Evolutionary conservation across 345 rosid species (phyloP), one percentile per base, ranked within the genome.

Genomic region (Salix brachista): DNA sequence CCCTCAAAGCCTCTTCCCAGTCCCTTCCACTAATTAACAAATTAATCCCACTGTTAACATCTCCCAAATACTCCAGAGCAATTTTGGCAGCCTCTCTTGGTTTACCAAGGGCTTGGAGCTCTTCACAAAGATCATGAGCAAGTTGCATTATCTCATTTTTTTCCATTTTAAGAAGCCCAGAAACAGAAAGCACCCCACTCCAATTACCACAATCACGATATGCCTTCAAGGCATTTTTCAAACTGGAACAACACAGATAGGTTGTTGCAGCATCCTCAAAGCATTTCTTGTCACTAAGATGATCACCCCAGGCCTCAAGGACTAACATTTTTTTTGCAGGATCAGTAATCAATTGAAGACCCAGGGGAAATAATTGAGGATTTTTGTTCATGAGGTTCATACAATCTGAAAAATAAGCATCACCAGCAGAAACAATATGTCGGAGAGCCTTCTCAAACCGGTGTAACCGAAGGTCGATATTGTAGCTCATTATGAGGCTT

Each of bases 31-130:
- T 85, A 78, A 90, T 87, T 78, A 93, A 87, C 84, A 93, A 86
- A 79, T 72, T 87, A 32, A 92, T 67, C 66, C 97, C 99, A 74
- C 74, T 79, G 62, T 83, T 86, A 73, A 93, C 84, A 84, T 93
- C 98, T 79, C 84, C 78, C 71, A 94, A 92, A 78, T 93, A 92
- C 32, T 92, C 99, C 46, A 96, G 83, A 69, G 97, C 98, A 80
- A 96, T 89, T 82, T 90, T 93, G 58, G 98, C 98, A 77, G 99
- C 97, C 82, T 93, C 97, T 75, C 87, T 94, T 6, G 98, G 97
- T 79, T 91, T 96, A 56, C 99, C 99, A 42, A 93, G 88, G 74
- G 94, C 97, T 28, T 93, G 96, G 58, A 96, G 94, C 82, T 96
- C 98, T 86, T 96, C 99, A 83, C 87, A 84, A 44, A 93, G 91